Evolutionary conservation across 306 rosid species (phyloP).

Genomic region (Ormosia emarginata): DNA sequence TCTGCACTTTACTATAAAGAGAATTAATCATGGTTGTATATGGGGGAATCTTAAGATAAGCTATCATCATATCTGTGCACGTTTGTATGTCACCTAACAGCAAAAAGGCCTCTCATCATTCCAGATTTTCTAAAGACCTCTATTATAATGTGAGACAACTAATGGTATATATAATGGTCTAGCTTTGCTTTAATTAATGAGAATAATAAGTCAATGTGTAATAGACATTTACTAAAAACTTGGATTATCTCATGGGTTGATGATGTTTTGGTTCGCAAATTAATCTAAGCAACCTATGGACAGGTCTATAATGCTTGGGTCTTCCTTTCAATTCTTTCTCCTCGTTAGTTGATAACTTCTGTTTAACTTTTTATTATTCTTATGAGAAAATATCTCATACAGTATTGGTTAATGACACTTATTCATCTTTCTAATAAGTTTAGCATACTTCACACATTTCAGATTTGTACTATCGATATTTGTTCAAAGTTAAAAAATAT

Average conservation of each 20-base stretch:
- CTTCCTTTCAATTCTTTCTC: background rate
- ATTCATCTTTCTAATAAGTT: background rate
- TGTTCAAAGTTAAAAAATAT: background rate
- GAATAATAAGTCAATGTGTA: background rate
- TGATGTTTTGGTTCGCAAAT: background rate
- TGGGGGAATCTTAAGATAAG: conserved; percentile 35
- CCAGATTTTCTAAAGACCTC: conserved; percentile 15
- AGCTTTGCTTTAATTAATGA: conserved; percentile 17
- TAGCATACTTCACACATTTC: background rate
- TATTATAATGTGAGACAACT: conserved; percentile 29
- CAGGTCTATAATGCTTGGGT: background rate
- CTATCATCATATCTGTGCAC: conserved; percentile 39
- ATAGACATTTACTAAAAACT: background rate
- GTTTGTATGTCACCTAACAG: conserved; percentile 57
- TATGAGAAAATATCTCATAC: conserved; percentile 13
- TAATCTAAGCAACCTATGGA: background rate
- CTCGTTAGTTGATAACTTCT: background rate
- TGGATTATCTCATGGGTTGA: background rate
- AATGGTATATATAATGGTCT: conserved; percentile 22
- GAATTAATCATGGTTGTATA: conserved; percentile 17
- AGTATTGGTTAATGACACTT: background rate
- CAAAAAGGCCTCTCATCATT: conserved; percentile 45
- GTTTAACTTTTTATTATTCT: background rate
- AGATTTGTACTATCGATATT: background rate
- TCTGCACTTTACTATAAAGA: conserved; percentile 30